Percentiles rank a stretch among this genome's conserved stretches.
phyloP scores from a whole-genome alignment of 192 early-diverging fungal genomes.

The Entomortierella chlamydospora region DNA sequence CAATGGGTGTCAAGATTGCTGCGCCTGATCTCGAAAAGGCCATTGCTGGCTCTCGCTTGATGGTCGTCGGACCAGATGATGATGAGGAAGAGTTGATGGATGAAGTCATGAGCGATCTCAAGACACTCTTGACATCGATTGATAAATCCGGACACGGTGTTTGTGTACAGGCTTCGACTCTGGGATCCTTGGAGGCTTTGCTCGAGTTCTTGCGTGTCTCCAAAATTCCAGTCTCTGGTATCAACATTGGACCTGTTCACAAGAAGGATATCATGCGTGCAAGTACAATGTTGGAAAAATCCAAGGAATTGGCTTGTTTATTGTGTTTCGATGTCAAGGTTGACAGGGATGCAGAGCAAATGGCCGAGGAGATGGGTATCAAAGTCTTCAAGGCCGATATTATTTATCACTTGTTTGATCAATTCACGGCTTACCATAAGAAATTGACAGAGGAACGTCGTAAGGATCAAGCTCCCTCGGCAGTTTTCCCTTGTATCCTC shows the following conservation, averaged over 20 bases:
- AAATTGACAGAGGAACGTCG: conserved; percentile 87
- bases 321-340: conserved; percentile 94
- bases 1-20: conserved; percentile 95
- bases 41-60: conserved; percentile 94
- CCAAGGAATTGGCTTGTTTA: conserved; percentile 84
- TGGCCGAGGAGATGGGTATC: conserved; percentile 92
- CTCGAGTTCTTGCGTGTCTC: conserved; percentile 88
- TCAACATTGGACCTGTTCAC: conserved; percentile 98
- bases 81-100: conserved; percentile 96
- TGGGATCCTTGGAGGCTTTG: conserved; percentile 97
- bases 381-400: conserved; percentile 97
- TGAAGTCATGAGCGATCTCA: conserved; percentile 94
- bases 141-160: conserved; percentile 92
- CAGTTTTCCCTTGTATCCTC: conserved; percentile 96
- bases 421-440: conserved; percentile 84
- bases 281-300: conserved; percentile 92
- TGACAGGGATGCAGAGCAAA: conserved; percentile 88
- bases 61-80: conserved; percentile 95
- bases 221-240: conserved; percentile 96
- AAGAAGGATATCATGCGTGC: conserved; percentile 96
- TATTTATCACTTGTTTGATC: conserved; percentile 99
- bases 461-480: conserved; percentile 86
- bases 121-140: conserved; percentile 77
- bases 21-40: conserved; percentile 96
- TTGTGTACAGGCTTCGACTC: conserved; percentile 97